phyloP scores from a whole-genome alignment of 805 yeast genomes.

The Candida stauntonica region DNA sequence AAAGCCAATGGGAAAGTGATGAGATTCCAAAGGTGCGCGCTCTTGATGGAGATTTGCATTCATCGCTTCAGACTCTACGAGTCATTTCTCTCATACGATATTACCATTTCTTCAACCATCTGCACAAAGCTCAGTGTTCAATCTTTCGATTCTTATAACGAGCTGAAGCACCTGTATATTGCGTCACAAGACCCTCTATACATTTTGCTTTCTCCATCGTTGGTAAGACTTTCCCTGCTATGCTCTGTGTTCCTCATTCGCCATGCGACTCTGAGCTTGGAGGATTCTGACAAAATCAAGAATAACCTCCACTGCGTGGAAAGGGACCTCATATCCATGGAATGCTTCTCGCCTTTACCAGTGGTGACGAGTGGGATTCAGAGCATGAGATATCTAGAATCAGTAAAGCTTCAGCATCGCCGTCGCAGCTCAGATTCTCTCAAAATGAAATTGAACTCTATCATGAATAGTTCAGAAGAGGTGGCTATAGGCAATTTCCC shows the following conservation, averaged over 20 bases:
- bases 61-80: conserved; percentile 19
- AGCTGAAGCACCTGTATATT: conserved; percentile 10
- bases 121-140: conserved; percentile 3
- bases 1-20: conserved; percentile 5
- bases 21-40: conserved; percentile 6
- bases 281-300: conserved; percentile 1
- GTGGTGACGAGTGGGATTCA: conserved; percentile 2
- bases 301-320: conserved; percentile 1
- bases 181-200: conserved; percentile 16
- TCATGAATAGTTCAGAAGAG: conserved; percentile 7
- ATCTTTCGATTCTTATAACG: conserved; percentile 7
- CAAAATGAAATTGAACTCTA: conserved; percentile 10
- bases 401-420: neutral
- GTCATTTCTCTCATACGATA: conserved; percentile 18
- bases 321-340: conserved; percentile 8
- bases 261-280: conserved; percentile 1
- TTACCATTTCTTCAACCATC: conserved; percentile 8
- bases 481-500: conserved; percentile 1
- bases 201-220: conserved; percentile 7
- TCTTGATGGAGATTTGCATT: conserved; percentile 7
- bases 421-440: conserved; percentile 5
- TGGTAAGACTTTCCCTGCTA: conserved; percentile 8
- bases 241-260: conserved; percentile 5
- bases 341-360: conserved; percentile 9
- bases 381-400: conserved; percentile 1